These are phyloP conservation scores for Bretschneidera sinensis DNA, from an alignment of 345 rosid species.

Conservation along the genomic window DNA sequence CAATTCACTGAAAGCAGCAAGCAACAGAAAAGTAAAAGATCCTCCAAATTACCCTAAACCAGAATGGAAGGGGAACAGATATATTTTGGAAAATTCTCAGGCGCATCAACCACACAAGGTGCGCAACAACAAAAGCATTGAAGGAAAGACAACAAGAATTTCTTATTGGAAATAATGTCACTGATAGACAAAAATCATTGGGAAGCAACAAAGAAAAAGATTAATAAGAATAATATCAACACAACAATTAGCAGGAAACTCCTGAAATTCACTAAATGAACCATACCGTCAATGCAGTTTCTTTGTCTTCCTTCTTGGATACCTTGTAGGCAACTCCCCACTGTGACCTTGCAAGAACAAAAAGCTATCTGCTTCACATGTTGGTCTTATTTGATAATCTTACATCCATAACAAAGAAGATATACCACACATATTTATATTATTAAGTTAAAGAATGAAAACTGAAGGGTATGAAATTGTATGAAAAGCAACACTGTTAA, in stretches of 20 bases:
- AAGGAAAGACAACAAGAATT: neutral
- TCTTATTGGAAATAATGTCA: too few relatives aligned
- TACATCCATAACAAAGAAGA: neutral
- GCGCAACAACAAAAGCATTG: too few relatives aligned
- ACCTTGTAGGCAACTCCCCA: slow-evolving; percentile 94
- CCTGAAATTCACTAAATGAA: slow-evolving; percentile 8
- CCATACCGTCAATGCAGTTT: slow-evolving; percentile 60
- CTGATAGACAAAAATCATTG: too few relatives aligned
- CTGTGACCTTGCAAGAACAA: slow-evolving; percentile 42
- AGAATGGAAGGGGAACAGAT: too few relatives aligned
- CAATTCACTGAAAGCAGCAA: too few relatives aligned
- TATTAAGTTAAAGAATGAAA: neutral
- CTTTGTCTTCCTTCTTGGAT: slow-evolving; percentile 64
- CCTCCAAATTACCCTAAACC: too few relatives aligned
- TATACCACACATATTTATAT: too few relatives aligned
- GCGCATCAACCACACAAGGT: too few relatives aligned
- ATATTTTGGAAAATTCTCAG: too few relatives aligned
- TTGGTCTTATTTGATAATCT: neutral
- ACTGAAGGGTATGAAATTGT: neutral
- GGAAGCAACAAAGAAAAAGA: neutral
- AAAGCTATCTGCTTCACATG: slow-evolving; percentile 9
- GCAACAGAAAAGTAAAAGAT: too few relatives aligned
- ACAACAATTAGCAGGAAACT: neutral
- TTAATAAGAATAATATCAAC: too few relatives aligned
- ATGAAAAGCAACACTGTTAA: neutral